Evolutionary conservation across 2,329 filamentous ascomycete species (phyloP).

Genomic region (Raffaelea albimanens): DNA sequence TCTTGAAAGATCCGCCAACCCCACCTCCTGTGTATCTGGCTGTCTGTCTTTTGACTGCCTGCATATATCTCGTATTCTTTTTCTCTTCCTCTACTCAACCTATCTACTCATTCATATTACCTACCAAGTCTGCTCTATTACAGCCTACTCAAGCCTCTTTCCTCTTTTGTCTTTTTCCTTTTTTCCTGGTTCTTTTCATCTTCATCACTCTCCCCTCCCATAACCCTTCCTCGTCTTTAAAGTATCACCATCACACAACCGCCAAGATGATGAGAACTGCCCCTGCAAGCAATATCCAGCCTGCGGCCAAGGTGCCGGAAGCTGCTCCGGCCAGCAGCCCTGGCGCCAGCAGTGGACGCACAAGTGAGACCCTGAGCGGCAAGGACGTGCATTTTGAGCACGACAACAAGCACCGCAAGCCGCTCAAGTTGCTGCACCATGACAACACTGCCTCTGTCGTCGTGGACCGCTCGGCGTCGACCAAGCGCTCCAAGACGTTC

Average conservation of each 20-base stretch:
- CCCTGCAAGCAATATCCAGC: neutral
- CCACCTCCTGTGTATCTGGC: neutral
- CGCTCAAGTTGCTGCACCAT: constrained; percentile 1
- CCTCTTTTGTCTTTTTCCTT: neutral
- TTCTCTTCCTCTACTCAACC: neutral
- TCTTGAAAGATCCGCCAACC: neutral
- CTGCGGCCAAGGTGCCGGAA: neutral
- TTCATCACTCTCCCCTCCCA: neutral
- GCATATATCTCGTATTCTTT: neutral
- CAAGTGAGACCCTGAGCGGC: constrained; percentile 23
- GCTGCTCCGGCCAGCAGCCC: neutral
- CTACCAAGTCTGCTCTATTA: neutral
- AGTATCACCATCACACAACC: neutral
- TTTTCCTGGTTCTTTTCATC: neutral
- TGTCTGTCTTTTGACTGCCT: neutral
- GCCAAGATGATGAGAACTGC: constrained; percentile 3
- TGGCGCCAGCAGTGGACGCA: constrained; percentile 19
- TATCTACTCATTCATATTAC: neutral
- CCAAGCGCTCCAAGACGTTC: constrained; percentile 40
- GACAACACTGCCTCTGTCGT: constrained; percentile 11
- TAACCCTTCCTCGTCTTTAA: neutral
- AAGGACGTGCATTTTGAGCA: constrained; percentile 16
- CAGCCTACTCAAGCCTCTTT: neutral
- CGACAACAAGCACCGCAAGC: constrained; percentile 9
- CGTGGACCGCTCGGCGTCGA: constrained; percentile 33